Evolutionary conservation across 2,329 filamentous ascomycete species (phyloP).

Genomic region (Erysiphe pulchra): DNA sequence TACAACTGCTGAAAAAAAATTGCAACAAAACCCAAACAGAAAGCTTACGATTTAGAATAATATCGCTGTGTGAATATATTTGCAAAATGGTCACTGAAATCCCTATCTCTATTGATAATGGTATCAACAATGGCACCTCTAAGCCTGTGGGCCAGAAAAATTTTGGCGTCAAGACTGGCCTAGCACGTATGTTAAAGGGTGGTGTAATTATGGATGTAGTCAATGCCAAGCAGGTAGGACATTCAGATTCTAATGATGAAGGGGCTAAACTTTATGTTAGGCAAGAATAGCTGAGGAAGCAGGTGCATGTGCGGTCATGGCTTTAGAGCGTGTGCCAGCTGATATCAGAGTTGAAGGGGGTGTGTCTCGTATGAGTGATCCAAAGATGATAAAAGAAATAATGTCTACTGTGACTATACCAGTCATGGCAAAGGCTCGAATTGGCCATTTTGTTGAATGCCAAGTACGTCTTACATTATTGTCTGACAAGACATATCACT

Average conservation of each 20-base stretch:
- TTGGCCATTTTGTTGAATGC: conserved; percentile 95
- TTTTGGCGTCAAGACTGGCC: conserved; percentile 80
- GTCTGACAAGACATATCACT: not conserved
- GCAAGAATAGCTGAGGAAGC: conserved; percentile 94
- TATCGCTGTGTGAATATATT: not conserved
- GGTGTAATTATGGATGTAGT: conserved; percentile 99
- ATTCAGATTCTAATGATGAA: conserved; percentile 3
- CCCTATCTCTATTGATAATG: conserved; percentile 13
- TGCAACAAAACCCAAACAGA: no score
- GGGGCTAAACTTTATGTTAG: conserved; percentile 16
- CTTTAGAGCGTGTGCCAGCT: conserved; percentile 85
- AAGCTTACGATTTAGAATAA: no score
- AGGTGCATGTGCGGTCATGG: conserved; percentile 92
- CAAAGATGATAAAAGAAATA: conserved; percentile 81
- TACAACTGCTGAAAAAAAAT: no score
- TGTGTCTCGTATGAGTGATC: conserved; percentile 92
- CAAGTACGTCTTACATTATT: conserved; percentile 24
- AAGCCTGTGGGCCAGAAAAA: conserved; percentile 12
- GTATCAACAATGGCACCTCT: conserved; percentile 6
- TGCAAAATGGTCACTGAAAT: conserved; percentile 17
- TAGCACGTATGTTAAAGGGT: conserved; percentile 96
- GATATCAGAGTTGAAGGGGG: conserved; percentile 85
- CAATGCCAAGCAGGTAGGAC: conserved; percentile 48
- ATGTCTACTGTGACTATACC: conserved; percentile 88
- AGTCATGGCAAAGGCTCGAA: conserved; percentile 96